These are phyloP conservation scores for Tolypocladium inflatum DNA, from an alignment of 2,329 filamentous ascomycete genomes.

Conservation along the genomic window DNA sequence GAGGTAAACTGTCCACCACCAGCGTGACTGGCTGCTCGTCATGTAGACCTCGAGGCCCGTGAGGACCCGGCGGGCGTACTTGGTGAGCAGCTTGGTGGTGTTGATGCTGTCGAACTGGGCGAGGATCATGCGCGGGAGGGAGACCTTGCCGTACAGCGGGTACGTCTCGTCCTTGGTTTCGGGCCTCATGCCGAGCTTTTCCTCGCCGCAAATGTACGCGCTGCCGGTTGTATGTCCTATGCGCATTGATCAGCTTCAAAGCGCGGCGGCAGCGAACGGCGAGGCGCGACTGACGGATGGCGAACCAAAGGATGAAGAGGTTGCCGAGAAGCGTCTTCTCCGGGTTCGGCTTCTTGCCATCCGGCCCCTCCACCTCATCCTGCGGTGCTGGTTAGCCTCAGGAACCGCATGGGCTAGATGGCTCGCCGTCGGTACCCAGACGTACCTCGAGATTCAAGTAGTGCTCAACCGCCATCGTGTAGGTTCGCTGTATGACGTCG, in stretches of 20 bases:
- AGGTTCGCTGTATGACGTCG: slow-evolving; percentile 12
- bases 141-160: slow-evolving; percentile 27
- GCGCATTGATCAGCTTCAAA: neutral
- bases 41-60: slow-evolving; percentile 24
- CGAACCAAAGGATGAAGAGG: slow-evolving; percentile 36
- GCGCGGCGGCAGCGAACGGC: too few species aligned
- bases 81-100: slow-evolving; percentile 23
- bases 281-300: slow-evolving; percentile 28
- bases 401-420: neutral
- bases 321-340: slow-evolving; percentile 27
- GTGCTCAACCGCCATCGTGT: slow-evolving; percentile 9
- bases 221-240: slow-evolving; percentile 36
- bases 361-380: neutral
- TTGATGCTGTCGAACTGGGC: slow-evolving; percentile 36
- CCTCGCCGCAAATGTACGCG: slow-evolving; percentile 28
- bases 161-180: slow-evolving; percentile 24
- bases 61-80: slow-evolving; percentile 23
- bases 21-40: slow-evolving; percentile 18
- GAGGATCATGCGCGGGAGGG: slow-evolving; percentile 32
- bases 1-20: slow-evolving; percentile 26
- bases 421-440: neutral
- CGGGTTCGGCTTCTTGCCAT: slow-evolving; percentile 5
- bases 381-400: neutral
- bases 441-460: slow-evolving; percentile 14
- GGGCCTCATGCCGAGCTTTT: slow-evolving; percentile 29